Base-by-base conservation (phyloP, 306 rosid species). In the Lathyrus aphaca region DNA sequence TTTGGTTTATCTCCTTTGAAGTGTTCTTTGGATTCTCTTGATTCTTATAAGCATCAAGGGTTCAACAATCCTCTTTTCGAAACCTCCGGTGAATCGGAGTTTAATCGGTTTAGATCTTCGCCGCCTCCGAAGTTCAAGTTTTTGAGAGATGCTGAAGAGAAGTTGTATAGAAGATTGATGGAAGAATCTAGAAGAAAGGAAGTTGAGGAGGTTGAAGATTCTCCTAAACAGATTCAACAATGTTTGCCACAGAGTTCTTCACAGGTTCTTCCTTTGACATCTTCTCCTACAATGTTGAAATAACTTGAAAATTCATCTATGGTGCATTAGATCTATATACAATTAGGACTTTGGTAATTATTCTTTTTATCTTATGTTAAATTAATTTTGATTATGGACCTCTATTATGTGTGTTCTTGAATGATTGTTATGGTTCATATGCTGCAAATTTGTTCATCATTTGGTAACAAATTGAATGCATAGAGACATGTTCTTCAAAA, bases 51-150 rank as follows among this genome's bases (percentile, higher is more conserved):
- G 45, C 81, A 83, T 40, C 87, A 82, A 50, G 94, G 91, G 74
- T 86, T 87, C 82, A 92, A 89, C 82, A 92, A 89, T 50, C 96
- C 98, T 44, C 96, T 93, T 39, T 93, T 86, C 84, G 97, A 89
- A 82, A 78, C 87, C 0, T 64, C 89, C 1, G 63, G 73, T 0
- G 96, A 87, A 37, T 72, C 79, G 4, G 91, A 92, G 29, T n/a
- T 84, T 68, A 77, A 44, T 80, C 68, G 84, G 75, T 56, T 86
- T 64, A 76, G 80, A 75, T 88, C 97, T 69, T 93, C 98, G 3
- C 96, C 98, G 3, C 96, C 98, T 37, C 91, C 96, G 2, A 89
- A 82, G 57, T 88, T 93, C 82, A 90, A 86, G 85, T 93, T 93
- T 56, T 30, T 89, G 45, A 86, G 95, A 62, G 96, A 89, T 50